Conservation (phyloP, 1,284 basidiomycete species). For the Papiliotrema terrestris region DNA sequence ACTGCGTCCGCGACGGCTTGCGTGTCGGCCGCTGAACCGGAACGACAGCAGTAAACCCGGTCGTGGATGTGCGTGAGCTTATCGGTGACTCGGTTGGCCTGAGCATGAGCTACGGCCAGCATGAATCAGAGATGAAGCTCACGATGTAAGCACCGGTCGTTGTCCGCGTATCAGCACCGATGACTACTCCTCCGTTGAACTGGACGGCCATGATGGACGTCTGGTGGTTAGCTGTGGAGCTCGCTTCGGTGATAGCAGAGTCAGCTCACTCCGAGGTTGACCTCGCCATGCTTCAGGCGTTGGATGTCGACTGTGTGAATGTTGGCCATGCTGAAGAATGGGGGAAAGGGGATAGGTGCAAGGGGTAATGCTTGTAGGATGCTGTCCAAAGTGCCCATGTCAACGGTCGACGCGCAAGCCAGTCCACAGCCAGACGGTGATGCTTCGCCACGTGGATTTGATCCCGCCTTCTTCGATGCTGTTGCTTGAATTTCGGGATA, state of each 20-base stretch:
- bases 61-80: slow-evolving; percentile 97
- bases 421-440: neutral
- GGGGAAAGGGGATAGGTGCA: neutral
- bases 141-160: slow-evolving; percentile 97
- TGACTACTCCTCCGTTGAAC: slow-evolving; percentile 89
- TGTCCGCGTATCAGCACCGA: slow-evolving; percentile 95
- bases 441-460: neutral
- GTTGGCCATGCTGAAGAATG: slow-evolving; percentile 31
- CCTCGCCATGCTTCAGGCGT: slow-evolving; percentile 81
- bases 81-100: slow-evolving; percentile 96
- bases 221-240: slow-evolving; percentile 48
- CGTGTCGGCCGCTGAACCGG: slow-evolving; percentile 96
- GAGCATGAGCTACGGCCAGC: neutral
- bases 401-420: no score
- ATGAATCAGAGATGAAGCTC: slow-evolving; percentile 31
- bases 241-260: slow-evolving; percentile 15
- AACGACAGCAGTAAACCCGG: slow-evolving; percentile 98
- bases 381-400: no score
- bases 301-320: slow-evolving; percentile 46
- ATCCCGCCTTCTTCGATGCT: neutral
- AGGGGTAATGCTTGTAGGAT: no score
- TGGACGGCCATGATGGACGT: slow-evolving; percentile 99
- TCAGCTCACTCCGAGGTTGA: slow-evolving; percentile 80
- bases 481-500: no score
- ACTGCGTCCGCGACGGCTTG: slow-evolving; percentile 94